These are phyloP conservation scores for Paramecium bursaria DNA, from an alignment of 73 alveolate genomes.

Conservation along the genomic window DNA sequence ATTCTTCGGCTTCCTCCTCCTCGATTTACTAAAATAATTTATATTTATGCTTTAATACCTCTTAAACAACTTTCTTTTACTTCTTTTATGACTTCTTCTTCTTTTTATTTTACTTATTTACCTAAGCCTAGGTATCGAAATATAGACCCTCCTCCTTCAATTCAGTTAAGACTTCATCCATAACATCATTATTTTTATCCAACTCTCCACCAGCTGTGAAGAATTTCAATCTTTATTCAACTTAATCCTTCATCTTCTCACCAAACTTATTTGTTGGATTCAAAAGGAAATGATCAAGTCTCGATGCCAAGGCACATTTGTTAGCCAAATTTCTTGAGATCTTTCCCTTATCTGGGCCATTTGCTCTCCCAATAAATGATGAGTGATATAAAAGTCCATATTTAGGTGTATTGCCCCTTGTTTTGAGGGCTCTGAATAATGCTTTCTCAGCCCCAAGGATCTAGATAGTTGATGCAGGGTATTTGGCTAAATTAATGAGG, in stretches of 20 bases:
- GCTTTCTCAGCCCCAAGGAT: conserved; percentile 98
- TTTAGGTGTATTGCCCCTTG: conserved; percentile 95
- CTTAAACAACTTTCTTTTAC: conserved; percentile 55
- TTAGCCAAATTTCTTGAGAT: conserved; percentile 94
- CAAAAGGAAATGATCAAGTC: conserved; percentile 87
- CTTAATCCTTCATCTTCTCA: conserved; percentile 57
- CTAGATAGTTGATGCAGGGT: conserved; percentile 97
- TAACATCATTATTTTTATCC: conserved; percentile 61
- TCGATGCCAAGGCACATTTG: conserved; percentile 94
- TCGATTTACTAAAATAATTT: conserved; percentile 1
- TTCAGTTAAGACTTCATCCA: conserved; percentile 72
- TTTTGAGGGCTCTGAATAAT: conserved; percentile 92
- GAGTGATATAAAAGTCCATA: conserved; percentile 95
- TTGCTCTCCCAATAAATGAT: conserved; percentile 94
- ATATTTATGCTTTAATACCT: neutral
- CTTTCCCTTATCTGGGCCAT: conserved; percentile 76
- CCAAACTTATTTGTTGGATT: conserved; percentile 72
- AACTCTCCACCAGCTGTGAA: conserved; percentile 68
- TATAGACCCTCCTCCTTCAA: conserved; percentile 62
- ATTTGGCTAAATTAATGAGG: conserved; percentile 89
- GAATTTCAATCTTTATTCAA: conserved; percentile 71
- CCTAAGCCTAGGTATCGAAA: conserved; percentile 53
- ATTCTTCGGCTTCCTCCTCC: conserved; percentile 33
- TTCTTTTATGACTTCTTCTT: conserved; percentile 56
- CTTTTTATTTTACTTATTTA: conserved; percentile 55